Base-by-base conservation (phyloP, 768 basidiomycete species). In the Kwoniella europaea region DNA sequence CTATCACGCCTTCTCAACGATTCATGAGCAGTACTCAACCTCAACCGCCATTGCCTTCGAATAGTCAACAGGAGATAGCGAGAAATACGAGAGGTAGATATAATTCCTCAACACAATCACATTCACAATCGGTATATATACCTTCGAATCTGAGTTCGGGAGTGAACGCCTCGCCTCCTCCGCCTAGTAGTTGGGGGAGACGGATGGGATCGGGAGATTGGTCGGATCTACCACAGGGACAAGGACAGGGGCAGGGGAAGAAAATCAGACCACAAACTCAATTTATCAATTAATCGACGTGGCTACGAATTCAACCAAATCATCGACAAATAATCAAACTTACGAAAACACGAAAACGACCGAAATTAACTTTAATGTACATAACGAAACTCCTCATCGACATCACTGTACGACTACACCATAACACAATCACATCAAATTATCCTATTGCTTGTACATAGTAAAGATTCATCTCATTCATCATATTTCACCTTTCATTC, bases 141-240 rank as follows among this genome's bases (percentile, higher is more conserved):
- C 54, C 54, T 43, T 65, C 64, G 12, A 61, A 61, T 15, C 54
- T 65, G 3, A 57, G 46, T 58, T 27, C 53, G 46, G n/a, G 10
- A 10, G 10, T 44, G 55, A 44, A 41, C 18, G 24, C 53, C 10
- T 22, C 55, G 22, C 42, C 55, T 13, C 15, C 53, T 54, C 66
- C 66, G 27, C 66, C 66, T 15, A 67, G 66, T 67, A 67, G 66
- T 52, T 67, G 66, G 66, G 20, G 41, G 10, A 52, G 58, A 54
- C 13, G 66, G 9, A 54, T 15, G 2, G 63, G 64, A 57, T 67
- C 66, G 16, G 57, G 66, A 20, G 57, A 67, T 50, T 67, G 58
- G 53, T 56, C 54, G 7, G 54, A 65, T 18, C 27, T 65, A 18
- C 22, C 41, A 0, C 64, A 65, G 35, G 41, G 41, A 42, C 57